Conservation (phyloP, 2,329 filamentous ascomycete species). For the Paraphoma chrysanthemicola region DNA sequence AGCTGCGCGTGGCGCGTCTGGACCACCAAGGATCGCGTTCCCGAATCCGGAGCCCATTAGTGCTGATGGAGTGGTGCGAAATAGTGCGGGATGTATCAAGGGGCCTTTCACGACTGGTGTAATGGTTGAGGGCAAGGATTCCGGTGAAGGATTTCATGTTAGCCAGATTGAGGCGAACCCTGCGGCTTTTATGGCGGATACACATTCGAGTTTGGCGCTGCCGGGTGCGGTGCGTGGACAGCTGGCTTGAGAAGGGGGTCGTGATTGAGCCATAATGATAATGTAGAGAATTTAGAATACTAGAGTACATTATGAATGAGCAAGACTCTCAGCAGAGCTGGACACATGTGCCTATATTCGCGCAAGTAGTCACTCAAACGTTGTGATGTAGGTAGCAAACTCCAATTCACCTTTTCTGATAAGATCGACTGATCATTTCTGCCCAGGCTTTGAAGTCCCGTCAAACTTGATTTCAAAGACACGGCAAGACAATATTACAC, state of each 20-base stretch:
- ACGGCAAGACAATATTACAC: too few species aligned
- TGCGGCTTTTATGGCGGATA: conserved; percentile 60
- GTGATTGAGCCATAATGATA: neutral
- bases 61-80: conserved; percentile 15
- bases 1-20: conserved; percentile 53
- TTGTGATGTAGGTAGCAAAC: too few species aligned
- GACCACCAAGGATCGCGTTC: conserved; percentile 56
- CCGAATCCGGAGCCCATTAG: conserved; percentile 29
- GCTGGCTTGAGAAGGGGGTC: conserved; percentile 19
- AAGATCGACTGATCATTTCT: too few species aligned
- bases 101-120: conserved; percentile 35
- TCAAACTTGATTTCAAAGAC: too few species aligned
- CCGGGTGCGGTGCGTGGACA: conserved; percentile 64
- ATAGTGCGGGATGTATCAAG: conserved; percentile 33
- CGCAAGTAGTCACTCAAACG: too few species aligned
- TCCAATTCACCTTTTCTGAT: too few species aligned
- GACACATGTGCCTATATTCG: too few species aligned
- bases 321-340: too few species aligned
- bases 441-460: too few species aligned
- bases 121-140: conserved; percentile 54
- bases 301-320: neutral
- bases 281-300: neutral
- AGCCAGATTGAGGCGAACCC: conserved; percentile 60
- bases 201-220: conserved; percentile 59
- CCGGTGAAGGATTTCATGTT: conserved; percentile 59